Evolutionary conservation across 2,329 filamentous ascomycete genomes (phyloP).

Genomic region (Pyricularia pennisetigena): DNA sequence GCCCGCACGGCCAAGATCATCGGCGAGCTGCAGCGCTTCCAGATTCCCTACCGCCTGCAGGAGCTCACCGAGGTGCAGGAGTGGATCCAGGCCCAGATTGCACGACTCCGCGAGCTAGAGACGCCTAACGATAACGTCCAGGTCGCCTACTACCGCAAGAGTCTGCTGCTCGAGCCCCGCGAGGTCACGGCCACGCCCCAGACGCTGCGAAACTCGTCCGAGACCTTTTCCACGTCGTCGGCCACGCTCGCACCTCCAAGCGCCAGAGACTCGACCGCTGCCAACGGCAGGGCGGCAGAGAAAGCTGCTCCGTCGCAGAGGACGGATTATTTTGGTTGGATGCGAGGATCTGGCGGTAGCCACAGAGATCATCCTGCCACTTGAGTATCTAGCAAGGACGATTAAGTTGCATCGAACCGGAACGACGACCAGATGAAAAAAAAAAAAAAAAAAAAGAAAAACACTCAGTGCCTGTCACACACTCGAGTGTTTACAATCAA

Average conservation of each 20-base stretch:
- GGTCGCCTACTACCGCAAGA: conserved; percentile 67
- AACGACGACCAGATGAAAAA: too few relatives aligned
- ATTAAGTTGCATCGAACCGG: background rate
- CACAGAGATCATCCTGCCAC: background rate
- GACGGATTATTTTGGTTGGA: conserved; percentile 12
- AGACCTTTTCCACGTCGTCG: conserved; percentile 11
- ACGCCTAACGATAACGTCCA: conserved; percentile 43
- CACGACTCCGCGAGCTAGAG: conserved; percentile 56
- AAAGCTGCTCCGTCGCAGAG: background rate
- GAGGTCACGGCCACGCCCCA: conserved; percentile 27
- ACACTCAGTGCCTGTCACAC: background rate
- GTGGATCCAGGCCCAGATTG: conserved; percentile 79
- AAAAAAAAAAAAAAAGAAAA: background rate
- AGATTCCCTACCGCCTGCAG: conserved; percentile 78
- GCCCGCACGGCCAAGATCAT: conserved; percentile 92
- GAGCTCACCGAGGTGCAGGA: conserved; percentile 84
- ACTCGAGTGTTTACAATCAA: background rate
- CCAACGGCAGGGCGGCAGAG: background rate
- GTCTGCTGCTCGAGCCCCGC: conserved; percentile 71
- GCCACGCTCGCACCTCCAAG: background rate
- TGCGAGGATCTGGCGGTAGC: conserved; percentile 9
- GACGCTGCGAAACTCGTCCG: conserved; percentile 17
- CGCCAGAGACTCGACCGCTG: background rate
- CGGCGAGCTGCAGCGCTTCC: conserved; percentile 89
- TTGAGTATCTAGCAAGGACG: background rate